Evolutionary conservation across 2,329 filamentous ascomycete genomes (phyloP).

Genomic region (Exophiala viscosa): DNA sequence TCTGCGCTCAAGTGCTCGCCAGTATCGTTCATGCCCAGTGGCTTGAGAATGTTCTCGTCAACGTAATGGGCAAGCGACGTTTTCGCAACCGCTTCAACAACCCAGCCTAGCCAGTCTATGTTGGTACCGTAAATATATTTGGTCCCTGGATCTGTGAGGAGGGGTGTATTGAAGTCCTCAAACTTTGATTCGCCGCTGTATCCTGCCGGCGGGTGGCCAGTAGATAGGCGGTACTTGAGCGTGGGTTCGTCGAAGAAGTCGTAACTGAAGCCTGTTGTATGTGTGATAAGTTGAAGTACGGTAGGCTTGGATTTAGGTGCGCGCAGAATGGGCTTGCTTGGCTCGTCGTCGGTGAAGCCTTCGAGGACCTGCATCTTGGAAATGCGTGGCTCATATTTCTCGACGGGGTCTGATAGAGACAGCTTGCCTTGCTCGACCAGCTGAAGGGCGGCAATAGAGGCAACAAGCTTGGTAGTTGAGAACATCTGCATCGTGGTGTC

Average conservation of each 20-base stretch:
- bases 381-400: constrained; percentile 23
- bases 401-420: constrained; percentile 22
- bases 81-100: constrained; percentile 45
- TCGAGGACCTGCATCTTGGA: constrained; percentile 21
- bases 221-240: constrained; percentile 12
- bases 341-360: constrained; percentile 2
- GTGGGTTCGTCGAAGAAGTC: constrained; percentile 23
- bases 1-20: background rate
- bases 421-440: constrained; percentile 25
- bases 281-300: constrained; percentile 23
- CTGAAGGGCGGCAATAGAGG: constrained; percentile 22
- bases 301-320: constrained; percentile 16
- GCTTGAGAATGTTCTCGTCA: constrained; percentile 45
- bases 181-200: constrained; percentile 7
- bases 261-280: constrained; percentile 23
- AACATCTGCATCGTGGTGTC: constrained; percentile 20
- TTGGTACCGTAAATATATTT: constrained; percentile 32
- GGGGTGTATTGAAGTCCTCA: constrained; percentile 18
- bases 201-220: constrained; percentile 1
- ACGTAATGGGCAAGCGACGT: constrained; percentile 45
- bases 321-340: constrained; percentile 11
- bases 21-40: constrained; percentile 38
- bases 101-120: constrained; percentile 50
- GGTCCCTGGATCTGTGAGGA: constrained; percentile 19
- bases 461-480: constrained; percentile 26